Base-by-base conservation (phyloP, 2,329 filamentous ascomycete genomes). In the Chalaropsis thielavioides region DNA sequence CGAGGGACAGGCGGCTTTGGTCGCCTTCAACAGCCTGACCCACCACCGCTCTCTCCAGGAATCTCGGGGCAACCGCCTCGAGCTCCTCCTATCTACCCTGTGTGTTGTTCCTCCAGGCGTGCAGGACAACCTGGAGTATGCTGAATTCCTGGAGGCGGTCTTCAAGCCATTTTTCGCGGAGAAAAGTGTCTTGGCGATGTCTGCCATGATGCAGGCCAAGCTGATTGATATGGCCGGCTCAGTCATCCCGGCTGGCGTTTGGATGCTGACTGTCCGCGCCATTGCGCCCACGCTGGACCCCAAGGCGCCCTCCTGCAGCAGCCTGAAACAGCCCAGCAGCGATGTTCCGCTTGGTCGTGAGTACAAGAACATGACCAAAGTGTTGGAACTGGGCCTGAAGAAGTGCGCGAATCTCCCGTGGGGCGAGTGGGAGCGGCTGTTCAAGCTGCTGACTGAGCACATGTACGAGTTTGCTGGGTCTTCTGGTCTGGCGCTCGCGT, bases 351-450 rank as follows among this genome's bases (percentile, higher is more conserved):
- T 86, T 64, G 83, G 87, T 15, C 82, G 84, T 11, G 85, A 90
- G 65, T 91, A 89, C 68, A 84, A 87, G 8, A 83, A 87, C 62
- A 76, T 88, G 27, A 79, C 86, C 17, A 85, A 81, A 19, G 81
- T 95, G 41, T 78, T 95, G 2, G 80, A 86, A 69, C 76, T 80
- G 69, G 84, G 88, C 19, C 72, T 88, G 60, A 73, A 74, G 38
- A 75, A 76, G 24, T 78, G 79, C 2, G 78, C 79, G 0, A 76
- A 76, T 19, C 73, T 83, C 7, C 78, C 80, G 0, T 75, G 74
- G 69, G 66, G 74, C 17, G 71, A 75, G 6, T 84, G 81, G 82
- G 71, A 76, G 31, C 72, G 77, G 0, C 75, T 92, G 0, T 83
- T 89, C 63, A 75, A 80, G 8, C 73, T 78, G 0, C 75, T 89